Evolutionary conservation across 2,329 filamentous ascomycete species (phyloP), one percentile per base, ranked within the genome.

Genomic region (Aspergillus sp.): DNA sequence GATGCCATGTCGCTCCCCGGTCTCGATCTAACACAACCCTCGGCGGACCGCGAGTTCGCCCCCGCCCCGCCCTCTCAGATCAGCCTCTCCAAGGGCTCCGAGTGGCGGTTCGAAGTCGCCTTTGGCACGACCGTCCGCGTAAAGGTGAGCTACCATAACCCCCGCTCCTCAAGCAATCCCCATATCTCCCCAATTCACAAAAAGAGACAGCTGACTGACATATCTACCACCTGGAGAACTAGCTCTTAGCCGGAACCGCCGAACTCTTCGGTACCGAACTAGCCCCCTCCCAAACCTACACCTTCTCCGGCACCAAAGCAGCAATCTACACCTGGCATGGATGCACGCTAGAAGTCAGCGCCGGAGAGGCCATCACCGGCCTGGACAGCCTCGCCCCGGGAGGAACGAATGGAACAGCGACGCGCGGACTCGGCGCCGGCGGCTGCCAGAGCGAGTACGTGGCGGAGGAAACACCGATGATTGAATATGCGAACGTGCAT

Each of bases 181-280:
- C 30, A 32, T 32, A 2, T 9, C 13, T 21, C 36, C 4, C 15
- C 10, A 19, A 10, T 15, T 15, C 23, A 23, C 17, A 47, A 36
- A 36, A 25, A 13, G 19, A 19, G 32, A 15, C 32, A 36, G 32
- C 12, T 12, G 30, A 55, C 53, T 55, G 17, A 55, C 53, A 30
- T 30, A 32, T 41, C n/a, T 30, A 21, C 38, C 30, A 28, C 59
- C 51, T 50, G 55, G 61, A 59, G 61, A 23, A 50, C 47, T 59
- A 92, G 80, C 82, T 98, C 25, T 79, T 91, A 58, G 87, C 85
- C 36, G 95, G 95, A 63, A 92, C 89, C 1, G 95, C 94, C 52
- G 95, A 99, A 77, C 87, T 96, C 72, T 97, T 98, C 74, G 95
- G 95, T 73, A 93, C 94, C 58, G 95, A 99, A 79, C 89, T 99